Percentiles rank a stretch among this genome's conserved stretches.
Conservation (phyloP, 306 rosid species). For the Ormosia semicastrata region DNA sequence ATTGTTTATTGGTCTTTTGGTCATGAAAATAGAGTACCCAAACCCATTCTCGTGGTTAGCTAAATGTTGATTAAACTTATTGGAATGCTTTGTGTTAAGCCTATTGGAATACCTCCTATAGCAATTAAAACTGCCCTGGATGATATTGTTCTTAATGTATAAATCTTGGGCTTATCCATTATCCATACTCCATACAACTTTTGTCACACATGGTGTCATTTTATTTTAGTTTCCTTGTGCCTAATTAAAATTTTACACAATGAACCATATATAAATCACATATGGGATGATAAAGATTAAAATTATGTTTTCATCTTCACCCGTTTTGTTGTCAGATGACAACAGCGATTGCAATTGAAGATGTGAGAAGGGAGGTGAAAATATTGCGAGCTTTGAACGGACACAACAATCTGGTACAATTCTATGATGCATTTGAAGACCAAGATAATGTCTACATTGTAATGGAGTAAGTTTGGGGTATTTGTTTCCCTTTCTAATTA, state of each 20-base stretch:
- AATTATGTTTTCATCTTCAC: slow-evolving; percentile 17
- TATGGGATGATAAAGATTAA: not conserved
- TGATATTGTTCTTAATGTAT: not conserved
- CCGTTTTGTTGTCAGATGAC: slow-evolving; percentile 73
- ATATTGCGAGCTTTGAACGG: slow-evolving; percentile 93
- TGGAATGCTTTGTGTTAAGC: not conserved
- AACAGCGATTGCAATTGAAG: slow-evolving; percentile 95
- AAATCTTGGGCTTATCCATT: not conserved
- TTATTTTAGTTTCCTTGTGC: not conserved
- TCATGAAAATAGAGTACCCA: slow-evolving; percentile 29
- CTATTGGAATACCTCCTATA: not conserved
- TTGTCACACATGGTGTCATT: slow-evolving; percentile 2
- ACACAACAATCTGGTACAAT: slow-evolving; percentile 77
- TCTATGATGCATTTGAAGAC: slow-evolving; percentile 96
- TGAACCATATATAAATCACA: not conserved
- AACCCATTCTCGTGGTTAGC: slow-evolving; percentile 28
- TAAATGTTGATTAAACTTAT: slow-evolving; percentile 24
- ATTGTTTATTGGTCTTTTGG: slow-evolving; percentile 29
- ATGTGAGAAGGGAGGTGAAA: slow-evolving; percentile 97
- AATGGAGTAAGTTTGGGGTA: slow-evolving; percentile 84
- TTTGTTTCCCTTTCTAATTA: slow-evolving; percentile 16
- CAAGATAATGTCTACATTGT: slow-evolving; percentile 95
- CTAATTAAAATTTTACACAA: not conserved
- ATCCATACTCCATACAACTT: not conserved
- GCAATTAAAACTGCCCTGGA: not conserved